phyloP scores from a whole-genome alignment of 2,329 filamentous ascomycete species.

The Boeremia lycopersici region DNA sequence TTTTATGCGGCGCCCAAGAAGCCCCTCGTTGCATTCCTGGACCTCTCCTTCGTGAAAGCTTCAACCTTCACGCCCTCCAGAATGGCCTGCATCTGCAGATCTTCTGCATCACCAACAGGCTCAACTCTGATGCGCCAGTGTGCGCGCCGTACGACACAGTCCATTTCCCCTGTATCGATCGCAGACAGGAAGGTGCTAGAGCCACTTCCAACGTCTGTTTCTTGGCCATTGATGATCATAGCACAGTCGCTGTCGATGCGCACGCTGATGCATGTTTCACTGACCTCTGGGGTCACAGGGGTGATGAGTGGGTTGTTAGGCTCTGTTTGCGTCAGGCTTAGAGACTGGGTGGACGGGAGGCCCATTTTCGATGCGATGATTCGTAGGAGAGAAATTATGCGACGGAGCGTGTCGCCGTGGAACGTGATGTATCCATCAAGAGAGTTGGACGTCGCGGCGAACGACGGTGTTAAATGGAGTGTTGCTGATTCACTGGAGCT shows the following conservation, averaged over 20 bases:
- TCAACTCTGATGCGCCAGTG: constrained; percentile 63
- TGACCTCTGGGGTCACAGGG: background rate
- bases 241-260: background rate
- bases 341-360: constrained; percentile 62
- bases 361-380: constrained; percentile 83
- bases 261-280: background rate
- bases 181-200: background rate
- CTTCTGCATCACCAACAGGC: background rate
- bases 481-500: constrained; percentile 50
- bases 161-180: background rate
- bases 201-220: background rate
- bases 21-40: background rate
- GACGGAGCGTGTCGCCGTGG: constrained; percentile 70
- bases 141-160: constrained; percentile 45
- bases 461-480: constrained; percentile 27
- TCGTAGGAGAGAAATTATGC: constrained; percentile 75
- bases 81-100: background rate
- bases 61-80: background rate
- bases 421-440: constrained; percentile 66
- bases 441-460: constrained; percentile 34
- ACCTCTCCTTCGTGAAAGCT: background rate
- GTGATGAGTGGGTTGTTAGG: background rate
- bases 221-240: background rate
- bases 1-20: background rate
- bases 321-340: constrained; percentile 35